Evolutionary conservation across 2,329 filamentous ascomycete genomes (phyloP).

Genomic region (Fusarium annulatum): DNA sequence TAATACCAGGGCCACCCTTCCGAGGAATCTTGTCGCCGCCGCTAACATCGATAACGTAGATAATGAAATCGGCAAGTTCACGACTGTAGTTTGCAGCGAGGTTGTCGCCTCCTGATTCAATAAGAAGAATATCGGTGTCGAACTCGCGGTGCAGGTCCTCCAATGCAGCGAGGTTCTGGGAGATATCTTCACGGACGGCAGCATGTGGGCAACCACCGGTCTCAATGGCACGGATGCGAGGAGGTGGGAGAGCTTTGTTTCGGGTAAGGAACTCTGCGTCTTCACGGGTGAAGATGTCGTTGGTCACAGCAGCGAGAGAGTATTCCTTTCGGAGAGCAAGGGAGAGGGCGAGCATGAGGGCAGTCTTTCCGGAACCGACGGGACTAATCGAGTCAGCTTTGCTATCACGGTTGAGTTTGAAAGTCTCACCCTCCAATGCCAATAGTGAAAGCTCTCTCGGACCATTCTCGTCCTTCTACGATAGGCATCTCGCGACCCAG

Average conservation of each 20-base stretch:
- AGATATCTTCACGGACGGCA: conserved; percentile 96
- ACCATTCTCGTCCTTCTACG: conserved; percentile 87
- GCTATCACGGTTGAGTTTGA: background rate
- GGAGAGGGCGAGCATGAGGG: conserved; percentile 94
- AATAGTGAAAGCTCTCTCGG: conserved; percentile 90
- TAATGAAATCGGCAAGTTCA: conserved; percentile 95
- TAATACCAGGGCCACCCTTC: conserved; percentile 97
- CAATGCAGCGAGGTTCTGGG: conserved; percentile 89
- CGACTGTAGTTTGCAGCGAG: conserved; percentile 95
- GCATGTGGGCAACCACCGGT: conserved; percentile 98
- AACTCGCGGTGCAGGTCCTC: conserved; percentile 88
- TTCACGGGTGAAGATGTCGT: conserved; percentile 98
- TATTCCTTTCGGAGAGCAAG: conserved; percentile 81
- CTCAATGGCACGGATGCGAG: conserved; percentile 93
- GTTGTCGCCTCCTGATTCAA: conserved; percentile 96
- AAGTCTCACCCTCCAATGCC: conserved; percentile 90
- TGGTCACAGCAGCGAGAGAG: conserved; percentile 94
- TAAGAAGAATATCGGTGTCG: conserved; percentile 84
- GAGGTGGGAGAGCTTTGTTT: conserved; percentile 82
- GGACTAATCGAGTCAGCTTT: conserved; percentile 66
- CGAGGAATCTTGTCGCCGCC: conserved; percentile 96
- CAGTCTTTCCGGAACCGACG: conserved; percentile 96
- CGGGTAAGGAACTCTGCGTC: conserved; percentile 97
- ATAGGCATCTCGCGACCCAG: conserved; percentile 93
- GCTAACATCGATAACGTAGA: conserved; percentile 98